Evolutionary conservation across 371 early-diverging fungal genomes (phyloP).

Genomic region (Mortierella sp.): DNA sequence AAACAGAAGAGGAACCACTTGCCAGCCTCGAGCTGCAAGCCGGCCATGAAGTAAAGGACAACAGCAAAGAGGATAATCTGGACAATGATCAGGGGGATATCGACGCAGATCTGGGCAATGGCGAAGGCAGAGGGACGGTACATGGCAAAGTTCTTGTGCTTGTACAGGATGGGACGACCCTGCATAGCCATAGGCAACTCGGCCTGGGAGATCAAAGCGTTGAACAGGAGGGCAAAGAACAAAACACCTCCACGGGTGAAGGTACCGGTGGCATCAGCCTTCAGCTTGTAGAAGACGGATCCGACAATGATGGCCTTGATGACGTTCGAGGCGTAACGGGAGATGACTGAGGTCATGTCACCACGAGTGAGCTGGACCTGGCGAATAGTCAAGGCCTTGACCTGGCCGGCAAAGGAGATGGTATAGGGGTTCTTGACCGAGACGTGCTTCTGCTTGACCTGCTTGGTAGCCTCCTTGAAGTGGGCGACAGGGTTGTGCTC

Average conservation of each 20-base stretch:
- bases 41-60: constrained; percentile 74
- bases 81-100: constrained; percentile 61
- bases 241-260: constrained; percentile 81
- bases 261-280: constrained; percentile 65
- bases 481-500: constrained; percentile 54
- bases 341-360: constrained; percentile 63
- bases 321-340: constrained; percentile 69
- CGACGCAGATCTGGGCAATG: constrained; percentile 65
- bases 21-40: constrained; percentile 63
- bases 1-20: constrained; percentile 68
- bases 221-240: constrained; percentile 66
- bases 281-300: constrained; percentile 73
- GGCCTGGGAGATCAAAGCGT: constrained; percentile 64
- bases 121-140: constrained; percentile 72
- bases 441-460: constrained; percentile 70
- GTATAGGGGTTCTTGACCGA: constrained; percentile 68
- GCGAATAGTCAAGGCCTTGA: constrained; percentile 69
- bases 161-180: constrained; percentile 71
- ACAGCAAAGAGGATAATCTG: constrained; percentile 66
- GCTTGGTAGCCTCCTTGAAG: constrained; percentile 67
- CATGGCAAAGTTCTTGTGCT: constrained; percentile 72
- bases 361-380: constrained; percentile 70
- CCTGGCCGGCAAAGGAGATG: constrained; percentile 73
- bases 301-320: constrained; percentile 79
- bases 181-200: constrained; percentile 65